These are phyloP conservation scores for Fagopyrum homotropicum DNA, from an alignment of 148 eudicot species.

Conservation along the genomic window DNA sequence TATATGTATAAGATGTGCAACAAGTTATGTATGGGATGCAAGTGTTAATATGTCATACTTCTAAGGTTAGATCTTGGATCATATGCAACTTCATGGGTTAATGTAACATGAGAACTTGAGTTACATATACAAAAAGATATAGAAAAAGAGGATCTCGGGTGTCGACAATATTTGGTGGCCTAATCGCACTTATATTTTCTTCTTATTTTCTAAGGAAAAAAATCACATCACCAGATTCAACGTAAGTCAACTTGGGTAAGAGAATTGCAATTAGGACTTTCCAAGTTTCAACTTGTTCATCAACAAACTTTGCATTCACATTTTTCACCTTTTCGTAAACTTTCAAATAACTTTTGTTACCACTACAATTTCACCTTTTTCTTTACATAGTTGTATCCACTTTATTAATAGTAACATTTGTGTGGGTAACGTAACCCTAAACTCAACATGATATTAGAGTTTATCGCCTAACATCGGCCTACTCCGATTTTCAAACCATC, in stretches of 20 bases:
- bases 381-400: background rate
- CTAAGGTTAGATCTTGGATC: too few relatives aligned
- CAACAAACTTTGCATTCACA: background rate
- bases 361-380: background rate
- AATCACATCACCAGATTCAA: background rate
- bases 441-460: too few relatives aligned
- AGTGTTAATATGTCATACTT: too few relatives aligned
- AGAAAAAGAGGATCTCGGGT: background rate
- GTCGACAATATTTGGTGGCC: conserved; percentile 1
- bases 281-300: background rate
- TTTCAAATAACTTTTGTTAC: background rate
- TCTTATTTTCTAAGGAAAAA: background rate
- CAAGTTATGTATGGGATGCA: too few relatives aligned
- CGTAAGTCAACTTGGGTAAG: conserved; percentile 5
- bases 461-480: too few relatives aligned
- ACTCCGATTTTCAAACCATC: too few relatives aligned
- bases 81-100: too few relatives aligned
- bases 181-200: conserved; percentile 6
- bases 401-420: too few relatives aligned
- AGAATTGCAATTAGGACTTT: background rate
- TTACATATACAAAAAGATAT: background rate
- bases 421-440: too few relatives aligned
- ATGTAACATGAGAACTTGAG: too few relatives aligned
- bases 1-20: too few relatives aligned
- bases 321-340: background rate